phyloP scores from a whole-genome alignment of 2,329 filamentous ascomycete genomes.

The Sporothrix protearum region DNA sequence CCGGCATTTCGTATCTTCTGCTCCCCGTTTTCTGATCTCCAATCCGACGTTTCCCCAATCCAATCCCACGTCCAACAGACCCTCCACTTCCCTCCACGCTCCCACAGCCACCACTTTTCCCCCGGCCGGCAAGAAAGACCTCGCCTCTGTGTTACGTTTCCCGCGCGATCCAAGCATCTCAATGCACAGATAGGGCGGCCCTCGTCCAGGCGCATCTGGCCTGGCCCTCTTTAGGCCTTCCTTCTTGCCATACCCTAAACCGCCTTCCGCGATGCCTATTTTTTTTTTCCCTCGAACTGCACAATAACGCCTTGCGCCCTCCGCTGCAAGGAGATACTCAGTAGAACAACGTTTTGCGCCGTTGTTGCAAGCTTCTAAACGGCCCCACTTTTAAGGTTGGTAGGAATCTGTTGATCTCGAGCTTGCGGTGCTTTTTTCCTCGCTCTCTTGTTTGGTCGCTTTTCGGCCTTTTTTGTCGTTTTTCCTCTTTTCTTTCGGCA shows the following conservation, averaged over 20 bases:
- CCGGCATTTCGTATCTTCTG: background rate
- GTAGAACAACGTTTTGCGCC: background rate
- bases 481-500: background rate
- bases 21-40: background rate
- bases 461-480: background rate
- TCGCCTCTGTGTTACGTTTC: background rate
- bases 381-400: background rate
- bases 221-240: background rate
- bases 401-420: background rate
- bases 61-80: background rate
- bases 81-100: background rate
- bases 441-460: background rate
- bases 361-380: background rate
- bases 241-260: background rate
- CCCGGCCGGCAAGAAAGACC: slow-evolving; percentile 13
- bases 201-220: background rate
- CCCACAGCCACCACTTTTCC: background rate
- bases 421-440: background rate
- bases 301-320: background rate
- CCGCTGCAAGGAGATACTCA: too few species aligned
- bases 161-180: slow-evolving; percentile 7
- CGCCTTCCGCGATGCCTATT: background rate
- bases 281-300: background rate
- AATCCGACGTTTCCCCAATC: slow-evolving; percentile 3
- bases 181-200: background rate